A percentile compares a stretch with the other conserved stretches of the same genome.
These are phyloP conservation scores for Suillus placidus DNA, from an alignment of 768 basidiomycete species.

Conservation along the genomic window DNA sequence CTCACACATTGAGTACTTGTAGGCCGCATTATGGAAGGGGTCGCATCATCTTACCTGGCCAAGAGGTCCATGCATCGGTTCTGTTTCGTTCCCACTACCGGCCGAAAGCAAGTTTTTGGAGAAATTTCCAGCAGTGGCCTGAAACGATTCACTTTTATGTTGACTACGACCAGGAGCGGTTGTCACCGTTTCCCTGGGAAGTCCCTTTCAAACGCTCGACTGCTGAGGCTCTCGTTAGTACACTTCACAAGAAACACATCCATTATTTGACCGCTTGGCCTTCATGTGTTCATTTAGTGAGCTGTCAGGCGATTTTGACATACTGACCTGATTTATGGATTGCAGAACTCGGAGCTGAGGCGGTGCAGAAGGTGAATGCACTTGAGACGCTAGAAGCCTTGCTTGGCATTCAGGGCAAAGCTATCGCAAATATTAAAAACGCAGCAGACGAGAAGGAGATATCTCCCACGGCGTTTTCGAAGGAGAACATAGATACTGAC, in stretches of 20 bases:
- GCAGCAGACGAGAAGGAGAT: not conserved
- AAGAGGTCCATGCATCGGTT: slow-evolving; percentile 35
- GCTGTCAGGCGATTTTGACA: not conserved
- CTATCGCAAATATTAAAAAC: not conserved
- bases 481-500: not conserved
- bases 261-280: slow-evolving; percentile 29
- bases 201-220: slow-evolving; percentile 20
- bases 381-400: not conserved
- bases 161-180: not conserved
- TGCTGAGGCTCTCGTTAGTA: slow-evolving; percentile 20
- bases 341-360: slow-evolving; percentile 21
- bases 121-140: slow-evolving; percentile 27
- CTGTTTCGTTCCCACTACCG: slow-evolving; percentile 35
- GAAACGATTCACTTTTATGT: slow-evolving; percentile 16
- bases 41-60: slow-evolving; percentile 31
- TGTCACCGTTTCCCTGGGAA: slow-evolving; percentile 27
- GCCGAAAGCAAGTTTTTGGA: slow-evolving; percentile 26
- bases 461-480: not conserved
- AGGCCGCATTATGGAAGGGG: slow-evolving; percentile 32
- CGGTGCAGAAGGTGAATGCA: not conserved
- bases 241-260: not conserved
- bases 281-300: slow-evolving; percentile 34
- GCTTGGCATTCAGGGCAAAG: not conserved
- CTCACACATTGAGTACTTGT: slow-evolving; percentile 12
- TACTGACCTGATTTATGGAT: not conserved